Base-by-base conservation (phyloP, 2,329 filamentous ascomycete genomes). In the Microsporum canis region DNA sequence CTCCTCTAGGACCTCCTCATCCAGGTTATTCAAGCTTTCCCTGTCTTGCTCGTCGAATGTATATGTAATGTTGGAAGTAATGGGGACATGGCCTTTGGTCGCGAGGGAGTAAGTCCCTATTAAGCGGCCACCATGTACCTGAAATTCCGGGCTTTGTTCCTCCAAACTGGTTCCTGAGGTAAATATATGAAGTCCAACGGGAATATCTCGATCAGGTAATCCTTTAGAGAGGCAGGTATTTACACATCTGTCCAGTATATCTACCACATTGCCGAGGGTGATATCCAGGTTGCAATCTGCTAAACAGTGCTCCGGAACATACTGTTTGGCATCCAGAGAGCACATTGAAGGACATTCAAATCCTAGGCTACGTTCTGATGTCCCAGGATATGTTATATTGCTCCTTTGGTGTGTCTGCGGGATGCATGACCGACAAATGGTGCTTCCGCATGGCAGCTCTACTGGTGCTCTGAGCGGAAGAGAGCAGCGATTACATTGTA, bases 251-350 rank as follows among this genome's bases (percentile, higher is more conserved):
- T 79, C 79, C 59, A 89, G 77, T 12, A 82, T 73, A 17, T 84
- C 80, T 66, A 88, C 77, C n/a, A 88, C 77, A 69, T 89, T 94
- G 59, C 82, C 84, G 63, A 95, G 73, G 1, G 86, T 84, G 41
- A 95, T 87, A 75, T 96, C 89, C 5, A 86, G 75, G 55, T 81
- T 83, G 73, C 89, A 95, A 68, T 95, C 91, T 2, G 81, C 87
- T 17, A 86, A 69, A 0, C 89, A 85, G 74, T 96, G 91, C 61
- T 91, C 87, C 63, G 80, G 80, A 1, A 61, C 65, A 36, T 62
- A 63, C 43, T 65, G n/a, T 43, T 5, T 2, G 36, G 5, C n/a
- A 5, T 6, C 27, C 36, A 3, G 51, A n/a, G 31, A 39, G 10
- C 55, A 57, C 5, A 31, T 62, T 64, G 89, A 86, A 0, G 88